Percentiles rank a stretch among this genome's conserved stretches.
phyloP scores from a whole-genome alignment of 306 rosid genomes.

The Delonix regia region DNA sequence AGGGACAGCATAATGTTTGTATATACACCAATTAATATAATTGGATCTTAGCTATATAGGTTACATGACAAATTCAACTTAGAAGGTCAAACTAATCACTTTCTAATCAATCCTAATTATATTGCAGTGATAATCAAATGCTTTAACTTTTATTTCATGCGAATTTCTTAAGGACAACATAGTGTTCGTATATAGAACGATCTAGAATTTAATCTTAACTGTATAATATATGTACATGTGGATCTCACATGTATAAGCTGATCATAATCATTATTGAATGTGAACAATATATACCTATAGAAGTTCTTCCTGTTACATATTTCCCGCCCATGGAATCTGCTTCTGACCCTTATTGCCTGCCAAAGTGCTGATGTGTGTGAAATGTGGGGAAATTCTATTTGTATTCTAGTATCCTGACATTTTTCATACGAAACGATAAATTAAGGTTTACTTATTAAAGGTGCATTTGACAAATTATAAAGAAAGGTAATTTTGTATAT shows the following conservation, averaged over 20 bases:
- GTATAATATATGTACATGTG: background rate
- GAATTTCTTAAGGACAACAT: background rate
- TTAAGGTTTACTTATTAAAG: background rate
- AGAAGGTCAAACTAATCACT: constrained; percentile 33
- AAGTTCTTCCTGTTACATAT: background rate
- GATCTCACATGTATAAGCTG: background rate
- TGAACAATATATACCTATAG: no score
- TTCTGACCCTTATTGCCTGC: constrained; percentile 30
- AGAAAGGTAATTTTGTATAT: background rate
- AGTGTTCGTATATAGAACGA: background rate
- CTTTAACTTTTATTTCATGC: constrained; percentile 11
- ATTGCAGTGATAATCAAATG: constrained; percentile 8
- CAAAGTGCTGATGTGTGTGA: background rate
- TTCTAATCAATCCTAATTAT: constrained; percentile 30
- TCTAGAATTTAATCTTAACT: background rate
- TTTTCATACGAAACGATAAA: background rate
- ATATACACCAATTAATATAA: no score
- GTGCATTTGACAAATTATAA: background rate
- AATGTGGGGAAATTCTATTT: constrained; percentile 24
- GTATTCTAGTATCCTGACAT: constrained; percentile 7
- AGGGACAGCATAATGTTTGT: background rate
- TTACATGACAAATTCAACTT: constrained; percentile 52
- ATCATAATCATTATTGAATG: no score
- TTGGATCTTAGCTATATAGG: no score
- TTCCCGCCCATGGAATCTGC: background rate